These are phyloP conservation scores for Paraleonurus japonicus DNA, from an alignment of 257 asterid species.

Conservation along the genomic window DNA sequence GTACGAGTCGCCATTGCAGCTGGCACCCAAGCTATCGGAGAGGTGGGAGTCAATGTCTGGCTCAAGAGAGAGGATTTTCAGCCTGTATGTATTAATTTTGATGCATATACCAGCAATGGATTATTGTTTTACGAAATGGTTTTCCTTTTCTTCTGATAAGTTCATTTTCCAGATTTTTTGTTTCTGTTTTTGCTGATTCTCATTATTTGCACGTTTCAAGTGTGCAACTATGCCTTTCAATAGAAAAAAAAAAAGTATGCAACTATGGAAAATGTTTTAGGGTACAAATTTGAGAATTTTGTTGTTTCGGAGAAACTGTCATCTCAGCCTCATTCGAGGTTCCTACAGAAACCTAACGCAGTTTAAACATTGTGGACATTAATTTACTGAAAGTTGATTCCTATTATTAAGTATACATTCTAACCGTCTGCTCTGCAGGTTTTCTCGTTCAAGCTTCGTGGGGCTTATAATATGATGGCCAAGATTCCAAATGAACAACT, in stretches of 20 bases:
- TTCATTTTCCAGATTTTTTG: not conserved
- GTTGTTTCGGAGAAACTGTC: not conserved
- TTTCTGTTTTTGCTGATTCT: not conserved
- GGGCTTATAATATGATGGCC: conserved; percentile 99
- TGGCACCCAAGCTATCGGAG: conserved; percentile 68
- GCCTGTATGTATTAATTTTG: conserved; percentile 51
- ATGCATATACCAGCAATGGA: not conserved
- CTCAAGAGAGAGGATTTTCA: conserved; percentile 91
- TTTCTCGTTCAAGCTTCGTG: conserved; percentile 69
- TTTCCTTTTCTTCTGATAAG: not conserved
- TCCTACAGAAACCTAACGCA: conserved; percentile 20
- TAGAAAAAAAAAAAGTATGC: too few species aligned
- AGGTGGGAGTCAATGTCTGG: conserved; percentile 71
- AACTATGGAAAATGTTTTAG: not conserved
- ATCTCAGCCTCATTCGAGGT: conserved; percentile 8
- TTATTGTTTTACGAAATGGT: not conserved
- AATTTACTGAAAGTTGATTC: not conserved
- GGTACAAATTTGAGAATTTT: not conserved
- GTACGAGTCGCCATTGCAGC: conserved; percentile 76
- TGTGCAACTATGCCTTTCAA: too few species aligned
- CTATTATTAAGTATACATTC: not conserved
- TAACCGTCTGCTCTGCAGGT: conserved; percentile 39
- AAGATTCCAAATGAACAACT: conserved; percentile 72
- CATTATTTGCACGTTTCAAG: not conserved
- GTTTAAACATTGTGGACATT: not conserved